phyloP scores from a whole-genome alignment of 352 stramenopile species.

The Phytophthora aleatoria region DNA sequence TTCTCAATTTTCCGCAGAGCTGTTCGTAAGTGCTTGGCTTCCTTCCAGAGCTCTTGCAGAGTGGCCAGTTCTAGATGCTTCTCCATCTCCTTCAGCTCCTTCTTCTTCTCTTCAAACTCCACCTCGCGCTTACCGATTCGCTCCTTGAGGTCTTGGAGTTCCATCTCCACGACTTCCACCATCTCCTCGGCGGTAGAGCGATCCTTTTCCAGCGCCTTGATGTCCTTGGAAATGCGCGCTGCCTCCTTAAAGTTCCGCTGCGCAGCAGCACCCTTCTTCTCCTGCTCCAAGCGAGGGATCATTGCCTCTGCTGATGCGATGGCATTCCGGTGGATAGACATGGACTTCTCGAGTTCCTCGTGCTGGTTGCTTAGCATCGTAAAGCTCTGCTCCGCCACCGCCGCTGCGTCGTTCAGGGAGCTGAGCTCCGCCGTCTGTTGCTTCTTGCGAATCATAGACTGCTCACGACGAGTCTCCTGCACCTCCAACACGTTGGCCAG shows the following conservation, averaged over 20 bases:
- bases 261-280: constrained; percentile 78
- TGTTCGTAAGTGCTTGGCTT: constrained; percentile 61
- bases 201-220: constrained; percentile 88
- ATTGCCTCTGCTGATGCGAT: constrained; percentile 82
- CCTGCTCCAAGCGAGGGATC: constrained; percentile 77
- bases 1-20: constrained; percentile 72
- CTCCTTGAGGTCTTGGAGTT: constrained; percentile 78
- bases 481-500: constrained; percentile 71
- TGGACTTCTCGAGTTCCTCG: constrained; percentile 77
- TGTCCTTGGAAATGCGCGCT: constrained; percentile 84
- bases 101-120: constrained; percentile 80
- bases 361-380: constrained; percentile 75
- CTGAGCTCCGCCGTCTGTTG: constrained; percentile 74
- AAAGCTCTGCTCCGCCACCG: constrained; percentile 78
- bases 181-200: constrained; percentile 77
- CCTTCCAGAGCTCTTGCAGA: constrained; percentile 80
- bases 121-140: constrained; percentile 69
- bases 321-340: constrained; percentile 75
- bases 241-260: constrained; percentile 90
- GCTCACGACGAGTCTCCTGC: constrained; percentile 71
- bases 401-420: constrained; percentile 66
- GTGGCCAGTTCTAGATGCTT: constrained; percentile 73
- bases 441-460: constrained; percentile 74
- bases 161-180: constrained; percentile 84
- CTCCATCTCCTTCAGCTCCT: constrained; percentile 75